phyloP scores from a whole-genome alignment of 768 basidiomycete species.

The Russula lepida region DNA sequence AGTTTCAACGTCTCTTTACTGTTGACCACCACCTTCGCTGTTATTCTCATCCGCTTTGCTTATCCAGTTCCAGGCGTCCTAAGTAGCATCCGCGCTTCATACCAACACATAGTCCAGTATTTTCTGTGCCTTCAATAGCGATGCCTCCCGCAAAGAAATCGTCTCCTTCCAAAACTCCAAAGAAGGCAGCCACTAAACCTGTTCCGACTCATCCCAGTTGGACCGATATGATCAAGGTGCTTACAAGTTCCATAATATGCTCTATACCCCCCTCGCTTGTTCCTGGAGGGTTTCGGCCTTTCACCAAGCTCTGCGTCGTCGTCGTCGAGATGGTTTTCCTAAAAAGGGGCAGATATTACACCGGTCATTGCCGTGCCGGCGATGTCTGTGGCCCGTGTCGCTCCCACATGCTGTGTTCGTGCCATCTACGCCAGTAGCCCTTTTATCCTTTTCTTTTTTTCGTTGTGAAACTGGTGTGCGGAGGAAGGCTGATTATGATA shows the following conservation, averaged over 20 bases:
- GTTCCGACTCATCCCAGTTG: conserved; percentile 46
- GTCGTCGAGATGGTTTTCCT: conserved; percentile 20
- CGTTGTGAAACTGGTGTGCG: conserved; percentile 2
- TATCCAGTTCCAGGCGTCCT: conserved; percentile 20
- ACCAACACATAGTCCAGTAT: conserved; percentile 11
- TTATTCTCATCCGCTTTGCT: conserved; percentile 20
- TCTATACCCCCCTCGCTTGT: conserved; percentile 5
- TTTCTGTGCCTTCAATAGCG: conserved; percentile 32
- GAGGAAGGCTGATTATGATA: conserved; percentile 16
- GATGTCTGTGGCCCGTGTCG: conserved; percentile 20
- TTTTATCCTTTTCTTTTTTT: background rate
- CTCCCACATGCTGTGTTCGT: conserved; percentile 18
- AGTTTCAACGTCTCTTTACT: conserved; percentile 24
- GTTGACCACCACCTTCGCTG: conserved; percentile 43
- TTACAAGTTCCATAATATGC: conserved; percentile 21
- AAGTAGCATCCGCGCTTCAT: conserved; percentile 20
- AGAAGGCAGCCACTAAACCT: conserved; percentile 38
- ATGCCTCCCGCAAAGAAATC: conserved; percentile 33
- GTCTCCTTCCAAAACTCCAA: conserved; percentile 40
- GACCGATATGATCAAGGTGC: conserved; percentile 78
- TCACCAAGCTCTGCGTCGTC: conserved; percentile 11
- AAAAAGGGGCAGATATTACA: conserved; percentile 39
- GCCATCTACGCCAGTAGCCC: conserved; percentile 13
- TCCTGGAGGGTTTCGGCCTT: conserved; percentile 16
- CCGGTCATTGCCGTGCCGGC: conserved; percentile 27